These are phyloP conservation scores for Annulohypoxylon bovei DNA, from an alignment of 495 filamentous ascomycete genomes.

Conservation along the genomic window DNA sequence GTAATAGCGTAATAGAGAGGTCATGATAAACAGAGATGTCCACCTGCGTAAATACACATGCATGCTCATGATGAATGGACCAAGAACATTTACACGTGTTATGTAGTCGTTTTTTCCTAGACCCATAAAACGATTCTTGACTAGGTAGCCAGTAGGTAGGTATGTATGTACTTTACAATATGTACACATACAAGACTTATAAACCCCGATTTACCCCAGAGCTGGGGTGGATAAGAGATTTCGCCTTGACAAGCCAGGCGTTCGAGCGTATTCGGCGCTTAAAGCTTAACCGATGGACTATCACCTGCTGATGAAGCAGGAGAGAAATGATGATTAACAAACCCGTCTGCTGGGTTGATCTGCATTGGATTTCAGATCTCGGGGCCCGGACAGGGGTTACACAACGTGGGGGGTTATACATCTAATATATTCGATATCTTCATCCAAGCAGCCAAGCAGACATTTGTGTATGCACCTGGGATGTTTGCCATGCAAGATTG, in stretches of 20 bases:
- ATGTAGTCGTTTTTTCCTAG: slow-evolving; percentile 1
- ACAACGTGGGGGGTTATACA: slow-evolving; percentile 32
- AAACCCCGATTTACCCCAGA: slow-evolving; percentile 23
- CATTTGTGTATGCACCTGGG: not conserved
- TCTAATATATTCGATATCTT: slow-evolving; percentile 26
- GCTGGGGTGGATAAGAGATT: slow-evolving; percentile 18
- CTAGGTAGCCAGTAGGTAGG: not conserved
- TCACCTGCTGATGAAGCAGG: slow-evolving; percentile 24
- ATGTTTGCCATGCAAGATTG: not conserved
- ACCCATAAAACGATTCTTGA: slow-evolving; percentile 12
- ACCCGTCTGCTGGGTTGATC: slow-evolving; percentile 33
- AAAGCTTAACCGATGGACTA: slow-evolving; percentile 13
- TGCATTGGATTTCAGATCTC: slow-evolving; percentile 34
- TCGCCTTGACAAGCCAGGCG: not conserved
- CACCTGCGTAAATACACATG: not conserved
- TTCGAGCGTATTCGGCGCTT: slow-evolving; percentile 3
- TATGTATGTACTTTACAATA: not conserved
- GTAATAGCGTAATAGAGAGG: not conserved
- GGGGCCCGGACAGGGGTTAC: slow-evolving; percentile 28
- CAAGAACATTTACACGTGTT: slow-evolving; percentile 10
- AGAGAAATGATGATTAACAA: slow-evolving; percentile 34
- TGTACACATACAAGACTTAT: not conserved
- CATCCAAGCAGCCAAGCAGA: not conserved
- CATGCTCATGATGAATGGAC: slow-evolving; percentile 1
- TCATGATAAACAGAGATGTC: not conserved